Evolutionary conservation across 2,329 filamentous ascomycete genomes (phyloP).

Genomic region (Teratosphaeria nubilosa): DNA sequence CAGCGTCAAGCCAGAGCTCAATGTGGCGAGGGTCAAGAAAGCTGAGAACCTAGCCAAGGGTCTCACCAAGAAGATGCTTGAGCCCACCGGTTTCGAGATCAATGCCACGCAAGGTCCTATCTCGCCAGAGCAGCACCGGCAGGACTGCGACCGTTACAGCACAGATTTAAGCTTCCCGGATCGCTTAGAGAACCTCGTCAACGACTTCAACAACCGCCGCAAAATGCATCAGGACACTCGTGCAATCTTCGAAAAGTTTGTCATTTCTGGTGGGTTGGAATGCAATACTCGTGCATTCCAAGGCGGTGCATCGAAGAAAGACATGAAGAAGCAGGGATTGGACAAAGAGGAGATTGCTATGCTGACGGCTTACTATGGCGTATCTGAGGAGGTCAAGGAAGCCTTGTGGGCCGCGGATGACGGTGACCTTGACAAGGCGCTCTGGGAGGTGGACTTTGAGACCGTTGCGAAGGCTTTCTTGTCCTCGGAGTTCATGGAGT

Average conservation of each 20-base stretch:
- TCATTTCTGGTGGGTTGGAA: slow-evolving; percentile 74
- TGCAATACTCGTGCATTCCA: slow-evolving; percentile 51
- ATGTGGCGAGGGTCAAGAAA: slow-evolving; percentile 20
- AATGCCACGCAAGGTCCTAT: slow-evolving; percentile 54
- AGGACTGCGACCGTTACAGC: slow-evolving; percentile 61
- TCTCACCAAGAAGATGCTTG: slow-evolving; percentile 33
- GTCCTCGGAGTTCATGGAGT: slow-evolving; percentile 18
- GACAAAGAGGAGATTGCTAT: slow-evolving; percentile 51
- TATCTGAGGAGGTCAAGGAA: slow-evolving; percentile 37
- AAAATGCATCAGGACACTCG: slow-evolving; percentile 56
- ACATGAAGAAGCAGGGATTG: slow-evolving; percentile 26
- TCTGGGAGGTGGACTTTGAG: slow-evolving; percentile 73
- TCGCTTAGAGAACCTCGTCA: slow-evolving; percentile 76
- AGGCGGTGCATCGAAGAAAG: slow-evolving; percentile 27
- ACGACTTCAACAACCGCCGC: slow-evolving; percentile 67
- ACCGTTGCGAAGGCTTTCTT: slow-evolving; percentile 69
- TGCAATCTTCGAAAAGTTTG: slow-evolving; percentile 66
- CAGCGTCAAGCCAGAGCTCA: slow-evolving; percentile 22
- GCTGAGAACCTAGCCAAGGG: slow-evolving; percentile 14
- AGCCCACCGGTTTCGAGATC: slow-evolving; percentile 47
- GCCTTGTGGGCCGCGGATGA: slow-evolving; percentile 40
- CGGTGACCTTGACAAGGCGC: slow-evolving; percentile 26
- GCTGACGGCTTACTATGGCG: slow-evolving; percentile 38
- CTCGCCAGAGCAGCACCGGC: slow-evolving; percentile 55
- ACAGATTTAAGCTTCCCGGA: slow-evolving; percentile 40